Conservation (phyloP, 2,329 filamentous ascomycete species). For the Emmonsiellopsis sp. region DNA sequence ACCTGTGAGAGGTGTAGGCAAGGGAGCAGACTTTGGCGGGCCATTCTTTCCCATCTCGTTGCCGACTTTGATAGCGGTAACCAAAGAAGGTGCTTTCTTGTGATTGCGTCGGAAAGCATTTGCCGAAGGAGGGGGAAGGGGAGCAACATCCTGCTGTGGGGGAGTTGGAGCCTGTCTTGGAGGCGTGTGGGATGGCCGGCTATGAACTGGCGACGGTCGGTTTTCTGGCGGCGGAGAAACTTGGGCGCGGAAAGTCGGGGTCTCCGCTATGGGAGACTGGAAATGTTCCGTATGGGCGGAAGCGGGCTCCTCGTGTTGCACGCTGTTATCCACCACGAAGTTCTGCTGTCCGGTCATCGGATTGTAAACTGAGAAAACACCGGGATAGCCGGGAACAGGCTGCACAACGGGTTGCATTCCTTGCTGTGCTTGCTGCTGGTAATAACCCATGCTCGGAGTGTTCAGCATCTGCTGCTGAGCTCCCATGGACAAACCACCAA, state of each 20-base stretch:
- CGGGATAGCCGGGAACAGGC: constrained; percentile 59
- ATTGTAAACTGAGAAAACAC: constrained; percentile 76
- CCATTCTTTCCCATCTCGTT: constrained; percentile 49
- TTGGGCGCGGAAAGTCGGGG: constrained; percentile 62
- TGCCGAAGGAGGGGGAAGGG: constrained; percentile 77
- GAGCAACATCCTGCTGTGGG: constrained; percentile 53
- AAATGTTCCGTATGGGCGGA: constrained; percentile 25
- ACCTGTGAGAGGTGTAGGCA: constrained; percentile 75
- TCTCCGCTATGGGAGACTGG: constrained; percentile 45
- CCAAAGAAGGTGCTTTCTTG: constrained; percentile 70
- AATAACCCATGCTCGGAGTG: constrained; percentile 46
- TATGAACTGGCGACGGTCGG: constrained; percentile 42
- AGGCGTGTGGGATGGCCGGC: constrained; percentile 55
- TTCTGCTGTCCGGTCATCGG: constrained; percentile 75
- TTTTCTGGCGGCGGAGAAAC: constrained; percentile 69
- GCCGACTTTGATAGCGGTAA: constrained; percentile 38
- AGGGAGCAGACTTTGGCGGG: constrained; percentile 59
- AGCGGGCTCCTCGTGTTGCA: constrained; percentile 37
- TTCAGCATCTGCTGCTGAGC: constrained; percentile 40
- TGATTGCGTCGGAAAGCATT: constrained; percentile 90
- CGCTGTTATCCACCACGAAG: constrained; percentile 65
- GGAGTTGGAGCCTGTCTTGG: constrained; percentile 59
- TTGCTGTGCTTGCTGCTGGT: constrained; percentile 59
- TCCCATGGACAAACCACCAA: constrained; percentile 40
- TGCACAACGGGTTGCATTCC: constrained; percentile 56